phyloP scores from a whole-genome alignment of 805 yeast species.

The Candida namnaoensis region DNA sequence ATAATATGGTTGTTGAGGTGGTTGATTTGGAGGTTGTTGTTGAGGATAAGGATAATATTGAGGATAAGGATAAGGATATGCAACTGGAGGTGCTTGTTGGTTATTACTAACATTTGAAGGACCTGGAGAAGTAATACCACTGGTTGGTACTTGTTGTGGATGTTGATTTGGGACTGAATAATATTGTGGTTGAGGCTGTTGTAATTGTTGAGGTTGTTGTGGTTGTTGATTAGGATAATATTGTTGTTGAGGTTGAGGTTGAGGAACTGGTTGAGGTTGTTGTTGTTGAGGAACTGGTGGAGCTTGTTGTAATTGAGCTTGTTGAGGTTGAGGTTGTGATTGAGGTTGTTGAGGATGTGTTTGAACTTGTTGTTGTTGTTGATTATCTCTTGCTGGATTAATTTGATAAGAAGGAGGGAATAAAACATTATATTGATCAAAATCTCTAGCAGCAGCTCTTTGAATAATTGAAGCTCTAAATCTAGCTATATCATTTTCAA shows the following conservation, averaged over 20 bases:
- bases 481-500: constrained; percentile 14
- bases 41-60: background rate
- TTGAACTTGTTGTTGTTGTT: constrained; percentile 4
- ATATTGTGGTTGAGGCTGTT: background rate
- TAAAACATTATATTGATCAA: constrained; percentile 13
- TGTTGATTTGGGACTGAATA: no score
- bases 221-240: constrained; percentile 1
- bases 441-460: constrained; percentile 16
- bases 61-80: constrained; percentile 2
- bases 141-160: no score
- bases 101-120: no score
- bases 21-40: constrained; percentile 3
- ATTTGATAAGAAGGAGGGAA: constrained; percentile 17
- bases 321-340: background rate
- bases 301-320: background rate
- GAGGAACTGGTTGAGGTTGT: background rate
- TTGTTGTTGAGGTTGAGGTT: background rate
- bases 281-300: background rate
- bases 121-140: no score
- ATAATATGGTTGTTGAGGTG: constrained; percentile 1
- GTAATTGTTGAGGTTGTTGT: background rate
- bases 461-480: constrained; percentile 18
- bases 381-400: constrained; percentile 7
- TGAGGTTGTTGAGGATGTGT: constrained; percentile 2
- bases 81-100: no score